These are phyloP conservation scores for Lonicera japonica DNA, from an alignment of 129 eudicot genomes.

Conservation along the genomic window DNA sequence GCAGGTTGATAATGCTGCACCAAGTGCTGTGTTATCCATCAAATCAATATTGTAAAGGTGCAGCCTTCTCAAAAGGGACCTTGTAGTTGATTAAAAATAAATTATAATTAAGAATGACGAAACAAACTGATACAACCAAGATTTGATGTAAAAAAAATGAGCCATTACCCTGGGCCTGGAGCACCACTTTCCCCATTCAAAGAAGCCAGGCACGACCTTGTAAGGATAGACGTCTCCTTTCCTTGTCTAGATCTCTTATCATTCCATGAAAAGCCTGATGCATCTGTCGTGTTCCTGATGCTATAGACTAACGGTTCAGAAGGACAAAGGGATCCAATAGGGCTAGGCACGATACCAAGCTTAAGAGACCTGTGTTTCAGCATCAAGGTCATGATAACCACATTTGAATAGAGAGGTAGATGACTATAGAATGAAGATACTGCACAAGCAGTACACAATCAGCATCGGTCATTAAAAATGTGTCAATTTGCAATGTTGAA, in stretches of 20 bases:
- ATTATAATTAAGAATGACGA: background rate
- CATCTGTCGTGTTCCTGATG: constrained; percentile 61
- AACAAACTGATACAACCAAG: background rate
- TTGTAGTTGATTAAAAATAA: constrained; percentile 11
- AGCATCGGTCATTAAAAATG: background rate
- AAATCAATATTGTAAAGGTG: constrained; percentile 72
- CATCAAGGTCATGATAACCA: background rate
- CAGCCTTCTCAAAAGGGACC: constrained; percentile 55
- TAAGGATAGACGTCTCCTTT: constrained; percentile 49
- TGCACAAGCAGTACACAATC: background rate
- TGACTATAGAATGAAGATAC: background rate
- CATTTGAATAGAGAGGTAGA: background rate
- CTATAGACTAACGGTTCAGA: constrained; percentile 60
- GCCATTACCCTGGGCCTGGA: constrained; percentile 61
- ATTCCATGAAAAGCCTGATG: constrained; percentile 71
- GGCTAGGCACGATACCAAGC: constrained; percentile 63
- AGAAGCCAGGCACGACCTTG: constrained; percentile 64
- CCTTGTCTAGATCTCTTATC: constrained; percentile 74
- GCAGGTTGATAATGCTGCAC: constrained; percentile 53
- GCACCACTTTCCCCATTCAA: constrained; percentile 48
- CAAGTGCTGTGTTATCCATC: constrained; percentile 60
- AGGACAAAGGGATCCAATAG: constrained; percentile 46
- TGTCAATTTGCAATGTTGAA: background rate
- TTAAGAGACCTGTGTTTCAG: constrained; percentile 55
- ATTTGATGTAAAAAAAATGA: background rate